These are phyloP conservation scores for Zopfochytrium polystomum DNA, from an alignment of 371 early-diverging fungal species.

Conservation along the genomic window DNA sequence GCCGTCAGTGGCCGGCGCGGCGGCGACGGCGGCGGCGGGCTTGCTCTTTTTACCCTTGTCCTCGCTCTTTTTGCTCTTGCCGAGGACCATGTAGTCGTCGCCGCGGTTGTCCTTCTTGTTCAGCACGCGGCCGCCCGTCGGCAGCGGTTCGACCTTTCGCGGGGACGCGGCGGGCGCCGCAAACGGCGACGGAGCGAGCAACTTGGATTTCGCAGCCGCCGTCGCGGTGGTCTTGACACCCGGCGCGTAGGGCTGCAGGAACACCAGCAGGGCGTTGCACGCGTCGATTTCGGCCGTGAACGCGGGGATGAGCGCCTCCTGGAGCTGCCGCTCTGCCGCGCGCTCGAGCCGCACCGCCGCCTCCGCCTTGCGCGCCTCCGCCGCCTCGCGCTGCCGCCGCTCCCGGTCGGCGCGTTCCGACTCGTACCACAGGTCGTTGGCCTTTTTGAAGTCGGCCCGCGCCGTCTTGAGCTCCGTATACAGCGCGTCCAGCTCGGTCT, in stretches of 20 bases:
- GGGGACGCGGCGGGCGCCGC: constrained; percentile 12
- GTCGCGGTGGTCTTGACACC: constrained; percentile 23
- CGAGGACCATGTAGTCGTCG: constrained; percentile 69
- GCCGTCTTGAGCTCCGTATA: constrained; percentile 65
- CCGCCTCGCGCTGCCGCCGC: constrained; percentile 59
- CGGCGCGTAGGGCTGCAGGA: constrained; percentile 53
- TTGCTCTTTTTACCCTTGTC: too few species aligned
- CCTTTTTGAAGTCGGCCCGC: constrained; percentile 68
- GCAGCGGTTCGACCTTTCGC: constrained; percentile 47
- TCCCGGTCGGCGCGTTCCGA: constrained; percentile 73
- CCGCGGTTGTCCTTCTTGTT: constrained; percentile 68
- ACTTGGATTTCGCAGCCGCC: constrained; percentile 14
- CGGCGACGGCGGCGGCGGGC: constrained; percentile 18
- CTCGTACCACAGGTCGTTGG: constrained; percentile 72
- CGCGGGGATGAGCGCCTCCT: constrained; percentile 85
- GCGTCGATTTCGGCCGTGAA: constrained; percentile 78
- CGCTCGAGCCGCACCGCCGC: too few species aligned
- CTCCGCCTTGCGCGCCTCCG: too few species aligned
- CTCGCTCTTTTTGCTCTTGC: constrained; percentile 54
- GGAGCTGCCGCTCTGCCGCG: constrained; percentile 62
- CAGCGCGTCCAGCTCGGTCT: constrained; percentile 67
- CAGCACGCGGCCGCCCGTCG: constrained; percentile 40
- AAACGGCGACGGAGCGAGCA: constrained; percentile 24
- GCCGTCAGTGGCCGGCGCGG: constrained; percentile 14
- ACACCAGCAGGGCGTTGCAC: constrained; percentile 74